These are phyloP conservation scores for Venturia asperata DNA, from an alignment of 2,329 filamentous ascomycete genomes.

Conservation along the genomic window DNA sequence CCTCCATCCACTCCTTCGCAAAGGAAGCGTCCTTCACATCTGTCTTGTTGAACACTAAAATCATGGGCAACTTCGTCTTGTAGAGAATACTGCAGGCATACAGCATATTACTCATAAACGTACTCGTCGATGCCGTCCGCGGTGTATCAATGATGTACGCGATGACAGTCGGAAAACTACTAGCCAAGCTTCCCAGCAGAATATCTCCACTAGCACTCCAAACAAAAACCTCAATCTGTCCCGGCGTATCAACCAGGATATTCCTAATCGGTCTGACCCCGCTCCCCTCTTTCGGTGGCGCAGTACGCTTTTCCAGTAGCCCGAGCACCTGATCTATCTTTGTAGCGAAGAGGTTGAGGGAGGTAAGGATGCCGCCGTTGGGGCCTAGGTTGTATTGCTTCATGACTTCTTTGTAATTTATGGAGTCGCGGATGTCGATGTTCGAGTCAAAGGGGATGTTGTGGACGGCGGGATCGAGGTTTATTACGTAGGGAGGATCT, in stretches of 20 bases:
- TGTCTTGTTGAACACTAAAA: constrained; percentile 98
- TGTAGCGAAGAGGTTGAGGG: constrained; percentile 91
- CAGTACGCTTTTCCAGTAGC: constrained; percentile 81
- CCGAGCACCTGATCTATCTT: constrained; percentile 93
- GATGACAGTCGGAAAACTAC: constrained; percentile 91
- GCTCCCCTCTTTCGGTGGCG: constrained; percentile 34
- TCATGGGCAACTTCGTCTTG: constrained; percentile 98
- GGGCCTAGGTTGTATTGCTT: constrained; percentile 97
- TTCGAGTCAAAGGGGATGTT: constrained; percentile 93
- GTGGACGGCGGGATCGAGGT: constrained; percentile 91
- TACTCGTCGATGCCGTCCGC: constrained; percentile 83
- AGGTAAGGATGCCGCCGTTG: constrained; percentile 94
- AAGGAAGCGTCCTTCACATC: constrained; percentile 88
- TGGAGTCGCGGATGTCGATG: constrained; percentile 96
- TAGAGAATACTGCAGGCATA: constrained; percentile 98
- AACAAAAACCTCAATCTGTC: constrained; percentile 97
- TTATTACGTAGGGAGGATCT: constrained; percentile 86
- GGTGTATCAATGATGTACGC: constrained; percentile 98
- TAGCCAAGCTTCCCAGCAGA: constrained; percentile 83
- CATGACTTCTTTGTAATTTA: constrained; percentile 99
- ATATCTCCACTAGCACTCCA: constrained; percentile 97
- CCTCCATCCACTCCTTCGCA: constrained; percentile 98
- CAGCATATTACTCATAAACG: constrained; percentile 99
- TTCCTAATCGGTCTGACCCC: constrained; percentile 47
- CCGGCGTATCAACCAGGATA: constrained; percentile 90